Base-by-base conservation (phyloP, 768 basidiomycete genomes). In the Tricholoma hemisulphureum region DNA sequence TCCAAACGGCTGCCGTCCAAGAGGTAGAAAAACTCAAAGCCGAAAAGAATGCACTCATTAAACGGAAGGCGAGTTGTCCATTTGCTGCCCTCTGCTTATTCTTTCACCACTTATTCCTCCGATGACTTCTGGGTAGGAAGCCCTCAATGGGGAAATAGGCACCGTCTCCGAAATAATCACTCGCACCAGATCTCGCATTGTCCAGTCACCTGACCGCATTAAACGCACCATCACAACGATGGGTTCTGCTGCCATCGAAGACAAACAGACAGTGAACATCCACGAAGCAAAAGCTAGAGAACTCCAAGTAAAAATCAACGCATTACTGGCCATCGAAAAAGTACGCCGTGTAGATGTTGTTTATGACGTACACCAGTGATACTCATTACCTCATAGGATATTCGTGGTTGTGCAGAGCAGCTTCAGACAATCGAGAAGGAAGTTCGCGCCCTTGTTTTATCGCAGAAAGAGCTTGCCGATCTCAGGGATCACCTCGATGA, bases 121-220 rank as follows among this genome's bases (percentile, higher is more conserved):
- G 34, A 20, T 52, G 6, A 29, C 4, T 14, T 6, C 26, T 21
- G 43, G 5, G 32, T 53, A 87, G 85, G 87, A 90, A 75, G 77
- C 71, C 57, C 75, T 90, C 24, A 83, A 83, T 59, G 76, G 76
- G 2, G 87, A 92, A 51, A 79, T 86, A 9, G 75, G 81, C 6
- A 77, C 79, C 43, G 73, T 86, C 21, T 75, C 80, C 39, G 87
- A 90, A 56, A 76, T 79, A 45, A 86, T 91, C 60, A 73, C 75
- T 11, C 83, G 87, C 41, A 86, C 86, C 0, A 80, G 84, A 51
- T 77, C 84, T 26, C 85, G 93, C 24, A 88, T 97, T 60, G 93
- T 97, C 3, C 91, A 94, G 69, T 94, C 92, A 0, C 95, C 95
- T 0, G 95, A 96, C 48, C 83, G 94, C 45, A 89, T 96, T 63